Evolutionary conservation across 257 asterid genomes (phyloP).

Genomic region (Nemophila menziesii): DNA sequence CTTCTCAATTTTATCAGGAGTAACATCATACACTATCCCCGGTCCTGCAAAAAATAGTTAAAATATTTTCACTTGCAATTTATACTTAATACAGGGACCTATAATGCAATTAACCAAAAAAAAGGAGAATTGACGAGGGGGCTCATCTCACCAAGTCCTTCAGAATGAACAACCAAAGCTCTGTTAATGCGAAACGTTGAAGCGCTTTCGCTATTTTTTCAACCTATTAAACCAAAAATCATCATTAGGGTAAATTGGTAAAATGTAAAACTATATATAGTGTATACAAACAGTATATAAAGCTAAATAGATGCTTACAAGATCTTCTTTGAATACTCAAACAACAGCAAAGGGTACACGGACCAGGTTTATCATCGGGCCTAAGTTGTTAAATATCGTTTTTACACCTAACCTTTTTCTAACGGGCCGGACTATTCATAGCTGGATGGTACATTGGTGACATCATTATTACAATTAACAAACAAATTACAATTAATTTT

Average conservation of each 20-base stretch:
- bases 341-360: slow-evolving; percentile 63
- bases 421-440: slow-evolving; percentile 67
- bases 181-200: slow-evolving; percentile 61
- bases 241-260: not conserved
- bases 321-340: slow-evolving; percentile 64
- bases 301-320: slow-evolving; percentile 24
- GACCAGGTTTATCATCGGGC: slow-evolving; percentile 83
- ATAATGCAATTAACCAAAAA: no score
- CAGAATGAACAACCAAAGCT: slow-evolving; percentile 72
- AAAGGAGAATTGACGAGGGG: slow-evolving; percentile 79
- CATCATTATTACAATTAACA: no score
- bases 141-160: slow-evolving; percentile 82
- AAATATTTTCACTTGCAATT: not conserved
- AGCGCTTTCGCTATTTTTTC: slow-evolving; percentile 69
- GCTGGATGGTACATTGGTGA: slow-evolving; percentile 80
- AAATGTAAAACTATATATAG: no score
- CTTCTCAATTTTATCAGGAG: slow-evolving; percentile 43
- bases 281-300: no score
- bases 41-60: slow-evolving; percentile 41
- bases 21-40: slow-evolving; percentile 57
- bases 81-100: not conserved
- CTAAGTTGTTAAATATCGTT: slow-evolving; percentile 69
- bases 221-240: slow-evolving; percentile 29
- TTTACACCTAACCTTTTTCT: slow-evolving; percentile 65
- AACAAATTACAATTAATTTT: no score